phyloP scores from a whole-genome alignment of 208 protist species.

The Leishmania amazonensis region DNA sequence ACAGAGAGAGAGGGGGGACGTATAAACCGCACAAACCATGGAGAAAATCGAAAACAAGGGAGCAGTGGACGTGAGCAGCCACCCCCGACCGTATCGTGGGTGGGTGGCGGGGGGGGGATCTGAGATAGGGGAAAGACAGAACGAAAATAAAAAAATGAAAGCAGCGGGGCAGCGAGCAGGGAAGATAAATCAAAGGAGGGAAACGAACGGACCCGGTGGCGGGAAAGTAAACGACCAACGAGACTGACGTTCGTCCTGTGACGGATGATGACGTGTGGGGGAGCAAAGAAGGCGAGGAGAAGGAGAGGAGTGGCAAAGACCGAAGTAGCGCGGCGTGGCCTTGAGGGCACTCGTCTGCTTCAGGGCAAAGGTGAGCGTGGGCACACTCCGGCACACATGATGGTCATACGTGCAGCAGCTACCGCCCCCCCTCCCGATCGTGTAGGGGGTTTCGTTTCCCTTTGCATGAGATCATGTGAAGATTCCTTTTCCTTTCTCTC shows the following conservation, averaged over 20 bases:
- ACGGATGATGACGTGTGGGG: not conserved
- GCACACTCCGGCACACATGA: not conserved
- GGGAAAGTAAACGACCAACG: not conserved
- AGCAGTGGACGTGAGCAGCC: not conserved
- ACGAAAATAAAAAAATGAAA: not conserved
- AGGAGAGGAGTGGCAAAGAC: not conserved
- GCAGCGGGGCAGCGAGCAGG: not conserved
- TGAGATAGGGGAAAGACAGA: not conserved
- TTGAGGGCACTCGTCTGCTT: not conserved
- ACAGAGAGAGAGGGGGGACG: no score
- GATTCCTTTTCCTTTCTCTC: not conserved
- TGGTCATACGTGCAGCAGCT: not conserved
- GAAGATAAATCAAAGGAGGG: not conserved
- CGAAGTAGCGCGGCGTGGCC: not conserved
- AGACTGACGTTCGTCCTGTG: not conserved
- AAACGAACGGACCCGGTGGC: not conserved
- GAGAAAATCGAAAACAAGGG: not conserved
- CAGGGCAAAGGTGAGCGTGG: not conserved
- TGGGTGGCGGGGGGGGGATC: not conserved
- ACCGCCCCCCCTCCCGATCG: not conserved
- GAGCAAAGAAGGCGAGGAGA: not conserved
- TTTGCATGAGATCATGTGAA: not conserved
- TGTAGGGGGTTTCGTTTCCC: not conserved
- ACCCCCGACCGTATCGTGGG: not conserved
- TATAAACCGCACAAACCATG: no score